Evolutionary conservation across 495 filamentous ascomycete genomes (phyloP), one percentile per base, ranked within the genome.

Genomic region (Penicillium cataractarum): DNA sequence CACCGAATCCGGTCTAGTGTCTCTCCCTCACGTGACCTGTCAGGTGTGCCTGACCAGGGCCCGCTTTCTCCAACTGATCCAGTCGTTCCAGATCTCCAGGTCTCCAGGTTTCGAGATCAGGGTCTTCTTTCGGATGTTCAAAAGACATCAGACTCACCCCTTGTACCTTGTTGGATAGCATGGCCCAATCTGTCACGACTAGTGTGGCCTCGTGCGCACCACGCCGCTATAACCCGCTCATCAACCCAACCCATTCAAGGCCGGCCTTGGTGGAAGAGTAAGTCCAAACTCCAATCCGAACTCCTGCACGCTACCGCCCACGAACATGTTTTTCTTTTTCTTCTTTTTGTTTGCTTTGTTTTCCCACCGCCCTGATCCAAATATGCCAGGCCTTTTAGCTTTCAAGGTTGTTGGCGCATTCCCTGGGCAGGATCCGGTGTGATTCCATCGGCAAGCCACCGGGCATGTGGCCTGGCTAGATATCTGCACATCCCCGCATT

Each of bases 201-300:
- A 48, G 53, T 27, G 59, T 46, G 15, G 61, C 26, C 44, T 22
- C 51, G 8, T 32, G 39, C 55, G 32, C 51, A 21, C 68, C 64
- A 24, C 63, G 69, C 15, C 68, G 49, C 32, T 81, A 72, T 48
- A 81, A 79, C 51, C 76, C 77, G 22, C 29, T 81, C 9, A 70
- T 81, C 48, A 80, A 80, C 57, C 70, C 70, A 19, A 55, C 63
- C 8, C 64, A 78, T 60, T 57, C 69, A 0, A 71, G 70, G 19
- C 79, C 79, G 1, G 73, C 79, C 22, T 58, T 77, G 48, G 74
- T 80, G 13, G 73, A 80, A 64, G 71, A 78, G 79, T 80, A 72
- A 72, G 75, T 69, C 24, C 19, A 56, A 54, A 3, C 6, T 26
- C 10, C 7, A 24, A 26, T 35, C 5, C 33, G 0, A 7, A 0